Evolutionary conservation across 2,329 filamentous ascomycete genomes (phyloP).

Genomic region (Xylaria sp.): DNA sequence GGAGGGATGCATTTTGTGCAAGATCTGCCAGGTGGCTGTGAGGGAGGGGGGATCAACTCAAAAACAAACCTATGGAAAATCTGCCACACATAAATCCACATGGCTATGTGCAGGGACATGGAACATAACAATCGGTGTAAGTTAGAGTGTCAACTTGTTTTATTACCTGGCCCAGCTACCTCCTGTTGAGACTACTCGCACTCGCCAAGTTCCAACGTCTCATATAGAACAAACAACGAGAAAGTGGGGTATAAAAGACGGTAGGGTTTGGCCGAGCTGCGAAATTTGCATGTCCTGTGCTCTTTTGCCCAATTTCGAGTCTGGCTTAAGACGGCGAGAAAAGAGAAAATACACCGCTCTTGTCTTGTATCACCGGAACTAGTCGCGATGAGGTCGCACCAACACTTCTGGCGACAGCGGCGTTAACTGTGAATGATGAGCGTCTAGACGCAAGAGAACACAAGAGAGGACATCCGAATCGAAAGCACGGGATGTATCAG

Average conservation of each 20-base stretch:
- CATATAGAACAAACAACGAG: not conserved
- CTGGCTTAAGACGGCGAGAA: not conserved
- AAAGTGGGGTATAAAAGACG: not conserved
- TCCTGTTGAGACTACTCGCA: not conserved
- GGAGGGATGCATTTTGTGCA: not conserved
- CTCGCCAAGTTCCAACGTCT: not conserved
- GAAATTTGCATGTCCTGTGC: not conserved
- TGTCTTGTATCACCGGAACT: conserved; percentile 21
- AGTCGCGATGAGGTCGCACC: conserved; percentile 20
- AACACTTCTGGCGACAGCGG: conserved; percentile 1
- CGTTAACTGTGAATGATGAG: conserved; percentile 2
- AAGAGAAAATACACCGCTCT: conserved; percentile 24
- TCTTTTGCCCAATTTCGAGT: not conserved
- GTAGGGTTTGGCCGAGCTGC: not conserved
- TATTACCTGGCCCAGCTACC: not conserved
- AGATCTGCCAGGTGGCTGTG: not conserved
- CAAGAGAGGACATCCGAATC: conserved; percentile 12
- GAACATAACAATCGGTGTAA: not conserved
- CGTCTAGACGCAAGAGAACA: conserved; percentile 4
- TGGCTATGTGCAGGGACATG: not conserved
- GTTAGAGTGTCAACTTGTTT: not conserved
- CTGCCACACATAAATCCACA: not conserved
- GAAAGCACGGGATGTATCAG: not conserved
- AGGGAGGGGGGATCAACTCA: too few species aligned
- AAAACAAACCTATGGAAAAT: not conserved